phyloP scores from a whole-genome alignment of 495 filamentous ascomycete species.

The Niebla homalea region DNA sequence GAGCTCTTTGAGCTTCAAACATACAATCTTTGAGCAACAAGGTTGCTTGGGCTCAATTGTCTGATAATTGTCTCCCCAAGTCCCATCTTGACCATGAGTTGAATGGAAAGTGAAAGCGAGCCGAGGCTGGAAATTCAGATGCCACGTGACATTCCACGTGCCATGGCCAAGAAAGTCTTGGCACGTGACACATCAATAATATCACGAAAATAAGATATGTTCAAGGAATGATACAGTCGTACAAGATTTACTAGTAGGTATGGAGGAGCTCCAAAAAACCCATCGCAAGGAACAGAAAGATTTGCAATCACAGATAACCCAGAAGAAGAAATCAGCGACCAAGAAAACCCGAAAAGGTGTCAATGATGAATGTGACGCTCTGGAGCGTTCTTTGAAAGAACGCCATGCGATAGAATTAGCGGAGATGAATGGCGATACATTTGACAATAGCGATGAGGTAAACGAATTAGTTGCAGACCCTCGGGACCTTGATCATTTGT shows the following conservation, averaged over 20 bases:
- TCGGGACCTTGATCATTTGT: neutral
- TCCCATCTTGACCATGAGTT: too few relatives aligned
- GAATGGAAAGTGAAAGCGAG: too few relatives aligned
- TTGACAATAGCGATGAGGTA: slow-evolving; percentile 10
- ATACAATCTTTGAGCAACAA: too few relatives aligned
- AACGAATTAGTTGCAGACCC: neutral
- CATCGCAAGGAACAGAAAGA: slow-evolving; percentile 86
- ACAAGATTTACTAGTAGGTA: slow-evolving; percentile 12
- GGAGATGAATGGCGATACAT: slow-evolving; percentile 32
- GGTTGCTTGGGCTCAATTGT: too few relatives aligned
- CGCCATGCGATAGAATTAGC: slow-evolving; percentile 54
- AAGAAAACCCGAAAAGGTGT: slow-evolving; percentile 91
- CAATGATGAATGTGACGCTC: slow-evolving; percentile 65
- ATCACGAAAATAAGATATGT: neutral
- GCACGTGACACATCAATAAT: too few relatives aligned
- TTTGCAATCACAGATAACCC: slow-evolving; percentile 68
- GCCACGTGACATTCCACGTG: too few relatives aligned
- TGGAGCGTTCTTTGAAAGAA: slow-evolving; percentile 57
- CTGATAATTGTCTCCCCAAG: too few relatives aligned
- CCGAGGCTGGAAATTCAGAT: too few relatives aligned
- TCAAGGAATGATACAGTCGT: neutral
- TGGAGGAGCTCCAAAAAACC: slow-evolving; percentile 64
- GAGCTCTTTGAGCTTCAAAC: too few relatives aligned
- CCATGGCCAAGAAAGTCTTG: too few relatives aligned
- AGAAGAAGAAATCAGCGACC: slow-evolving; percentile 88